Evolutionary conservation across 2,329 filamentous ascomycete species (phyloP), one percentile per base, ranked within the genome.

Genomic region (Fusarium cyanostomum): DNA sequence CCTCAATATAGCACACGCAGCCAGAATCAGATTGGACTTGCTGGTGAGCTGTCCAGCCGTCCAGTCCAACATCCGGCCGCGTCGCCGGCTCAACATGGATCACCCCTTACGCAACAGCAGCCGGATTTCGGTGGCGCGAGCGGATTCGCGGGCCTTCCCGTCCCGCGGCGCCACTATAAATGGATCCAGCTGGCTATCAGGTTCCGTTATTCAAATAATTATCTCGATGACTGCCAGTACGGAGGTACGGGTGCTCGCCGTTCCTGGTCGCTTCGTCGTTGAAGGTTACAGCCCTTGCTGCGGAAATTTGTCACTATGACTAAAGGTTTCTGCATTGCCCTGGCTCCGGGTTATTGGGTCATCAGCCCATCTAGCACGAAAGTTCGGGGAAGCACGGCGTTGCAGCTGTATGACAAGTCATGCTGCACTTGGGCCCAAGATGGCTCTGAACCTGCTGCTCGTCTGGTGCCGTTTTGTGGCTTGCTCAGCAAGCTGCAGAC

Each of bases 71-170:
- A 31, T 31, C 41, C 18, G 56, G 33, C 31, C 51, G 27, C 18
- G 27, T 51, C 28, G 48, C 56, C 56, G 56, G 46, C 31, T 52
- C 31, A 42, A 49, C 37, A 53, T 49, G 44, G 55, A 38, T 31
- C 15, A 34, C 16, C 10, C 24, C 21, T 42, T 42, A 16, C 24
- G 21, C 38, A 51, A 53, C 51, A 45, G 49, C 37, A 16, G 54
- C 49, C 31, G 55, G 50, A 61, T 53, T 54, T 48, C 54, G 50
- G 63, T 64, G 58, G 68, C 66, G 48, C 44, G 28, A 52, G 55
- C 64, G 62, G 64, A 66, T 64, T 52, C 65, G 33, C 66, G 64
- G 67, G 60, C 56, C 67, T 67, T 67, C 64, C 68, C 66, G 67
- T 59, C 64, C 67, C 66, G 65, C 49, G 56, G 56, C 64, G 68